Conservation (phyloP, 2,329 filamentous ascomycete species). For the Alternaria gansuensis region DNA sequence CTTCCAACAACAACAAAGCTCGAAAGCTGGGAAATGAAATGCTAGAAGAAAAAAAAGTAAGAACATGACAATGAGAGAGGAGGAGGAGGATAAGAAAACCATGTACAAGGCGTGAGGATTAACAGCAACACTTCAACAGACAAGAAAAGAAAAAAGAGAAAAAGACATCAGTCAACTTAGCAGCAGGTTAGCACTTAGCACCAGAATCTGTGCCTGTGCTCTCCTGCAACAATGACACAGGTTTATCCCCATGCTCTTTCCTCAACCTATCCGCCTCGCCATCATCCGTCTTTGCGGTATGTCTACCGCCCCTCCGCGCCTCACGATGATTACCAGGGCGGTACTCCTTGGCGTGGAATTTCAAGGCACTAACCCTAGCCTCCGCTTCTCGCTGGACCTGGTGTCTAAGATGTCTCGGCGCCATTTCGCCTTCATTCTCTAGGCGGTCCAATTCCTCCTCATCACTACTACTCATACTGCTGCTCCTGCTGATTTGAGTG, state of each 20-base stretch:
- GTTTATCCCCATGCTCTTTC: slow-evolving; percentile 1
- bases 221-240: background rate
- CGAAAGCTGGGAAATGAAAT: background rate
- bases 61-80: background rate
- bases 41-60: background rate
- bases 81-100: background rate
- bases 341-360: slow-evolving; percentile 39
- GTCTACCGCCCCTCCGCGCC: slow-evolving; percentile 35
- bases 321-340: slow-evolving; percentile 35
- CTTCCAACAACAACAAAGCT: background rate
- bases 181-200: slow-evolving; percentile 8
- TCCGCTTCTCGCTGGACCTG: slow-evolving; percentile 39
- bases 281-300: slow-evolving; percentile 28
- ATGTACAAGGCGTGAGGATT: slow-evolving; percentile 5
- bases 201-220: slow-evolving; percentile 4
- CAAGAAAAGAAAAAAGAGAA: background rate
- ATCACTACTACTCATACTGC: slow-evolving; percentile 64
- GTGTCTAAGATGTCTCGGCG: slow-evolving; percentile 40
- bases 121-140: background rate
- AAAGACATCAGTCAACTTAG: slow-evolving; percentile 3
- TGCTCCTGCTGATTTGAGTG: slow-evolving; percentile 59
- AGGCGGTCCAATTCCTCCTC: slow-evolving; percentile 64
- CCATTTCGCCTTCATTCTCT: slow-evolving; percentile 35
- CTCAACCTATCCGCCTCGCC: slow-evolving; percentile 16
- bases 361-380: slow-evolving; percentile 36